These are phyloP conservation scores for Talaromyces borbonicus DNA, from an alignment of 495 filamentous ascomycete species.

Conservation along the genomic window DNA sequence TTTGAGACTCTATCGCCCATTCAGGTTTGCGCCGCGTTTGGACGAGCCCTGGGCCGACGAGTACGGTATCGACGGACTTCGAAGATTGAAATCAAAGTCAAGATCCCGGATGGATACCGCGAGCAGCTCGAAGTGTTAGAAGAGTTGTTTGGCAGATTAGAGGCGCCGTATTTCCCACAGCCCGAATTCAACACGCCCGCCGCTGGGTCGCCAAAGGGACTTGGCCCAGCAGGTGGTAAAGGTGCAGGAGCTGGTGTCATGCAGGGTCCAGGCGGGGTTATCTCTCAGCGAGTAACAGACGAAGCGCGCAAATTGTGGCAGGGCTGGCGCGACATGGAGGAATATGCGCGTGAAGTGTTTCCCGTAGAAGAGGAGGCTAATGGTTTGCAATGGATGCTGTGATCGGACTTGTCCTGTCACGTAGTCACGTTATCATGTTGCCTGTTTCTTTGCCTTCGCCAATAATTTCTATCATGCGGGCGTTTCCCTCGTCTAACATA, in stretches of 20 bases:
- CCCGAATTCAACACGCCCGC: slow-evolving; percentile 38
- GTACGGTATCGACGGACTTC: slow-evolving; percentile 68
- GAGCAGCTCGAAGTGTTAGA: slow-evolving; percentile 72
- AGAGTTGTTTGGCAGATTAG: slow-evolving; percentile 47
- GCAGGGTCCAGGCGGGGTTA: slow-evolving; percentile 45
- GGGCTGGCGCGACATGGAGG: slow-evolving; percentile 81
- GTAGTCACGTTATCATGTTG: no score
- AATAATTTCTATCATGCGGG: neutral
- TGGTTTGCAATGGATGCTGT: slow-evolving; percentile 82
- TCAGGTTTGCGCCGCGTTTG: slow-evolving; percentile 73
- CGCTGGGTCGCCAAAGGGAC: slow-evolving; percentile 36
- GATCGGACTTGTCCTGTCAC: no score
- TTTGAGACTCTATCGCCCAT: slow-evolving; percentile 81
- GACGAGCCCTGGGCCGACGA: slow-evolving; percentile 62
- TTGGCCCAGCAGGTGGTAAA: slow-evolving; percentile 52
- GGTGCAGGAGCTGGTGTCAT: slow-evolving; percentile 49
- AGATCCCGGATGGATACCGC: slow-evolving; percentile 80
- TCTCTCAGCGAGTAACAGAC: slow-evolving; percentile 49
- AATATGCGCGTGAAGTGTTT: slow-evolving; percentile 93
- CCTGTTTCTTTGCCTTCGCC: slow-evolving; percentile 5
- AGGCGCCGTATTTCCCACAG: slow-evolving; percentile 57
- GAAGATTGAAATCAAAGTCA: slow-evolving; percentile 69
- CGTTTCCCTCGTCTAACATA: neutral
- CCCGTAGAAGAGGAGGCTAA: slow-evolving; percentile 90
- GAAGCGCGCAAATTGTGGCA: slow-evolving; percentile 79